Base-by-base conservation (phyloP, 768 basidiomycete genomes). In the Termitomyces sp. region DNA sequence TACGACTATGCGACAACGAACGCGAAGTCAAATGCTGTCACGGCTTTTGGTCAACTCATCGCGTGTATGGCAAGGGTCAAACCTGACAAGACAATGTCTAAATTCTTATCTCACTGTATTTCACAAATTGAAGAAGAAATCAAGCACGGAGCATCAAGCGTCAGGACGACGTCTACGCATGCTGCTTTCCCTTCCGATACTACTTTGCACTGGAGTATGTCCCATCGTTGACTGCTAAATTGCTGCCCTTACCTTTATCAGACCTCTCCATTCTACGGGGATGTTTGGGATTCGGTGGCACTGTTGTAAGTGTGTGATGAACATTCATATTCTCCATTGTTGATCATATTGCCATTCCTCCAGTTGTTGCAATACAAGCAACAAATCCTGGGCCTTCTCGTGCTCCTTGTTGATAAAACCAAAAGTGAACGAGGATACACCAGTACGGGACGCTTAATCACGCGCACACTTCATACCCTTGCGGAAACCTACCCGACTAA, bases 161-260 rank as follows among this genome's bases (percentile, higher is more conserved):
- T 87, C 33, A 77, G 93, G 44, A 93, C 89, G 19, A 93, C 91
- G 2, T 89, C 87, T 1, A 80, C 80, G 5, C 83, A 87, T 61
- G 78, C 81, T 37, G 84, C 87, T 10, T 79, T 89, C 3, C 86
- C 91, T 7, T 90, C 89, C 3, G 91, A 93, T 62, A 92, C 91
- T 6, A 93, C 92, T 7, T 74, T 98, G 52, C 94, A 97, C 68
- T 97, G 94, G 91, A 94, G 91, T 92, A 64, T 71, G 85, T 63
- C 52, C 33, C 49, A 37, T 26, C 23, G 35, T 46, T 5, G 5
- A 19, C 30, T 15, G 0, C 46, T 33, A 42, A 54, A 45, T 44
- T 11, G 49, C 49, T 12, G n/a, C 55, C 19, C 38, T 53, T 35
- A 21, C 11, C 14, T 35, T 33, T 19, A 11, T 8, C 60, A 91